Conservation (phyloP, 225 moss, liverwort and hornwort species). For the Rhytidiadelphus loreus region DNA sequence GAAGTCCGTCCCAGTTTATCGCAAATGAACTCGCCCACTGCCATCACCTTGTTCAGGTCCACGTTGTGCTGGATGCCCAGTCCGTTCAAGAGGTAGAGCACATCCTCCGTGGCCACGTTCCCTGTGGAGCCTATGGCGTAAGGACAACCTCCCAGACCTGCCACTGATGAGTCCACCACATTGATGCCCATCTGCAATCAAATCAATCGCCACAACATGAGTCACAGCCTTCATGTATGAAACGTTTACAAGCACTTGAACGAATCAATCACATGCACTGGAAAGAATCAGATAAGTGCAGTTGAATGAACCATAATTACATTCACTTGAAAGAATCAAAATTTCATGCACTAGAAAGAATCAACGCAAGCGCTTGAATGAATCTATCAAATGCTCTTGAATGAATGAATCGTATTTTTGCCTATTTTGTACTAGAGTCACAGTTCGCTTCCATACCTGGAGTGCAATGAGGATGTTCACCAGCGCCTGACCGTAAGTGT, state of each 20-base stretch:
- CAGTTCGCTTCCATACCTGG: slow-evolving; percentile 38
- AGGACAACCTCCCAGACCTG: slow-evolving; percentile 87
- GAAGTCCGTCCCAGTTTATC: slow-evolving; percentile 56
- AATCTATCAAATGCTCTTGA: background rate
- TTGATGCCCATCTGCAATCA: slow-evolving; percentile 76
- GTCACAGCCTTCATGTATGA: background rate
- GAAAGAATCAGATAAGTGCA: background rate
- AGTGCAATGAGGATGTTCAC: slow-evolving; percentile 86
- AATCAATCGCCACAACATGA: background rate
- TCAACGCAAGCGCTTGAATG: background rate
- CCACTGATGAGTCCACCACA: slow-evolving; percentile 91
- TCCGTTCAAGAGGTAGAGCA: slow-evolving; percentile 85
- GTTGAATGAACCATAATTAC: background rate
- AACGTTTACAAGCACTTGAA: background rate
- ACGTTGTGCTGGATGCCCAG: slow-evolving; percentile 86
- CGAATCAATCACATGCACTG: background rate
- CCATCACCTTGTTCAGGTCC: slow-evolving; percentile 61
- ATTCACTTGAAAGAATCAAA: background rate
- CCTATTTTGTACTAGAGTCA: background rate
- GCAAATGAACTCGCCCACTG: slow-evolving; percentile 87
- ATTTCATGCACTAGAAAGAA: background rate
- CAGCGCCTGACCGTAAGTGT: slow-evolving; percentile 89
- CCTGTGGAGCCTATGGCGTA: slow-evolving; percentile 93
- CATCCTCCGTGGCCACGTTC: slow-evolving; percentile 96
- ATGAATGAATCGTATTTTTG: background rate